Evolutionary conservation across 805 yeast genomes (phyloP).

Genomic region (Pichia exigua): DNA sequence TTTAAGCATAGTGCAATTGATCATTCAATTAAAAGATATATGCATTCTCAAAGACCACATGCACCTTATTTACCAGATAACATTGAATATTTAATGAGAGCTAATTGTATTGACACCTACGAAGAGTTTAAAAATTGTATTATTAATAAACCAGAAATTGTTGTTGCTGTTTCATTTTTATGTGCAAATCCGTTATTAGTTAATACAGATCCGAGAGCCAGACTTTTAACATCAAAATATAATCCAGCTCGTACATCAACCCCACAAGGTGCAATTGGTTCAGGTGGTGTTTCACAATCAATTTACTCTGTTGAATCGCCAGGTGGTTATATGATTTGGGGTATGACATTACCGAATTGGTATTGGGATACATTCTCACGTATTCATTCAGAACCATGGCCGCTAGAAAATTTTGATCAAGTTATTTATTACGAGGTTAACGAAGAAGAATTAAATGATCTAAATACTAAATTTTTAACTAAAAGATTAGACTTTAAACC

Average conservation of each 20-base stretch:
- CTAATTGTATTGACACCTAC: constrained; percentile 20
- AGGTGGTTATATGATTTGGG: constrained; percentile 30
- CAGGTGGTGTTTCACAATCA: constrained; percentile 24
- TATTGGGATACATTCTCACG: constrained; percentile 31
- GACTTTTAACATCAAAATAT: constrained; percentile 24
- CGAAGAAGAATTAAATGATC: constrained; percentile 22
- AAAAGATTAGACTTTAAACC: constrained; percentile 24
- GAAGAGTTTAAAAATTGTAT: constrained; percentile 21
- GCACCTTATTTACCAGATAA: constrained; percentile 28
- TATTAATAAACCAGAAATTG: constrained; percentile 21
- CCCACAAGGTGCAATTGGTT: constrained; percentile 26
- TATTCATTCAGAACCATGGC: constrained; percentile 25
- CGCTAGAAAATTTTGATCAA: constrained; percentile 28
- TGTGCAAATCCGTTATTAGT: constrained; percentile 26
- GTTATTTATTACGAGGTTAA: constrained; percentile 29
- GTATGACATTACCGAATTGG: constrained; percentile 24
- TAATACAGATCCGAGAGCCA: constrained; percentile 26
- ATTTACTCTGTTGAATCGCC: constrained; percentile 27
- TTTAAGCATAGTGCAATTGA: constrained; percentile 22
- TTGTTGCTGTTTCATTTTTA: constrained; percentile 25
- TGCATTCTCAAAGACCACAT: constrained; percentile 25
- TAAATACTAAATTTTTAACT: constrained; percentile 27
- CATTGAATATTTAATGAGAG: constrained; percentile 22
- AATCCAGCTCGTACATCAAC: constrained; percentile 29
- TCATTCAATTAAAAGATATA: constrained; percentile 22